Base-by-base conservation (phyloP, 805 yeast species). In the Metschnikowia similis region DNA sequence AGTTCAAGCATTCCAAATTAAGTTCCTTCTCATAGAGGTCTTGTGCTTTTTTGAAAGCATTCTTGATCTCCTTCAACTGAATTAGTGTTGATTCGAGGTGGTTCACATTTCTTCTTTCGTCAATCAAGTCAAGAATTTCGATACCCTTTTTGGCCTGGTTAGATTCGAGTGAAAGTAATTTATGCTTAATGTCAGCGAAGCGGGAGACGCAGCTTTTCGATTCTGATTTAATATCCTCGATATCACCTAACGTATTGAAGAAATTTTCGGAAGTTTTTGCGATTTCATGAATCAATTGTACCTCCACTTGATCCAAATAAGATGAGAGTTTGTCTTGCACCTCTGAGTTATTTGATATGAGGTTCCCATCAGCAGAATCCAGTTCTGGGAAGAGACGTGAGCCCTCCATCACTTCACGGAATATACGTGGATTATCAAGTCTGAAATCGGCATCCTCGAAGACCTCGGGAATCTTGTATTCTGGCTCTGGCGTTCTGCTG, bases 351-450 rank as follows among this genome's bases (percentile, higher is more conserved):
- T 81, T 75, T 7, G 79, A 74, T 11, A 80, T 62, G 48, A 45
- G 65, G 17, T 56, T 64, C 6, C 65, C 56, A 11, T 58, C 51
- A 17, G 54, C 52, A 9, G 48, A 38, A 8, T 56, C 58, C 7
- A 56, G 50, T 37, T 65, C 62, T 16, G 72, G 63, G 6, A 71
- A 51, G 17, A 81, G 69, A 16, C 79, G 77, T 2, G 81, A 69
- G 37, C 78, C 79, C 40, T 83, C 89, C 11, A 87, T 76, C 2
- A 91, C 96, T 51, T 79, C 73, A 48, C 83, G 82, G 65, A 92
- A 92, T 1, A 84, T 76, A 49, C 96, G 76, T 6, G 97, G 97
- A 63, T 94, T 89, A 58, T 94, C 97, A 36, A 94, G 73, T 55
- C 88, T 76, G 67, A 94, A 94, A 37, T 82, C 78, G 7, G 78